Conservation (phyloP, 75 land plant species). For the Selaginella moellendorffii region DNA sequence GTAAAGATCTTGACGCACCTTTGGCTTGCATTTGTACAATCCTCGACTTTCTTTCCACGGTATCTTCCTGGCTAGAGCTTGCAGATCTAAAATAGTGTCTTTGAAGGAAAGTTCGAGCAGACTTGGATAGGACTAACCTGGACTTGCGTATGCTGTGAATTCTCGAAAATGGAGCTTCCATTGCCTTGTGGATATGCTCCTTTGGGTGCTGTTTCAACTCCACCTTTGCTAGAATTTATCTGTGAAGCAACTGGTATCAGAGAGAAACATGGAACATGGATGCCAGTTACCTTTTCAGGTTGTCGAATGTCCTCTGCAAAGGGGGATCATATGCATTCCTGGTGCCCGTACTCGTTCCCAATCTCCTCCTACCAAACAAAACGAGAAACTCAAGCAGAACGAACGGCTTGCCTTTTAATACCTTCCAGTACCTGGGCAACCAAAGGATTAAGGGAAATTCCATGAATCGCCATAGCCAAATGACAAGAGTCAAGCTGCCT, state of each 20-base stretch:
- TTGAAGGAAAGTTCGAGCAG: slow-evolving; percentile 37
- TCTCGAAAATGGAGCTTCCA: slow-evolving; percentile 54
- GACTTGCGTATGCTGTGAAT: slow-evolving; percentile 74
- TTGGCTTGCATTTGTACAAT: slow-evolving; percentile 75
- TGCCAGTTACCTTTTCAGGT: slow-evolving; percentile 55
- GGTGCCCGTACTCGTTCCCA: slow-evolving; percentile 53
- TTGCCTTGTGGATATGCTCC: slow-evolving; percentile 65
- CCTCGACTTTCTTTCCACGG: slow-evolving; percentile 38
- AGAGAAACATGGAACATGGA: not conserved
- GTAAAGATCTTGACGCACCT: slow-evolving; percentile 61
- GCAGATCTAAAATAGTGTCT: slow-evolving; percentile 74
- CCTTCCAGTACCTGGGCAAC: slow-evolving; percentile 75
- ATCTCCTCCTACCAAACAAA: slow-evolving; percentile 81
- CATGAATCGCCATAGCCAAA: slow-evolving; percentile 85
- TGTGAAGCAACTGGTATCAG: not conserved
- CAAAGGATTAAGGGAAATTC: slow-evolving; percentile 63
- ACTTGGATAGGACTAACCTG: slow-evolving; percentile 33
- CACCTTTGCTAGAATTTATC: not conserved
- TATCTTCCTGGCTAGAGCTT: slow-evolving; percentile 83
- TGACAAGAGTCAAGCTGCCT: slow-evolving; percentile 66
- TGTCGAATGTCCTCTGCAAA: slow-evolving; percentile 83
- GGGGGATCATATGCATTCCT: slow-evolving; percentile 92
- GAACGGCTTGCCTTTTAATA: not conserved
- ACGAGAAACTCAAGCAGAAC: not conserved
- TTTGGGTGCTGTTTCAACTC: slow-evolving; percentile 40